A percentile compares a stretch with the other conserved stretches of the same genome.
Conservation (phyloP, 805 yeast genomes). For the Lipomyces starkeyi region DNA sequence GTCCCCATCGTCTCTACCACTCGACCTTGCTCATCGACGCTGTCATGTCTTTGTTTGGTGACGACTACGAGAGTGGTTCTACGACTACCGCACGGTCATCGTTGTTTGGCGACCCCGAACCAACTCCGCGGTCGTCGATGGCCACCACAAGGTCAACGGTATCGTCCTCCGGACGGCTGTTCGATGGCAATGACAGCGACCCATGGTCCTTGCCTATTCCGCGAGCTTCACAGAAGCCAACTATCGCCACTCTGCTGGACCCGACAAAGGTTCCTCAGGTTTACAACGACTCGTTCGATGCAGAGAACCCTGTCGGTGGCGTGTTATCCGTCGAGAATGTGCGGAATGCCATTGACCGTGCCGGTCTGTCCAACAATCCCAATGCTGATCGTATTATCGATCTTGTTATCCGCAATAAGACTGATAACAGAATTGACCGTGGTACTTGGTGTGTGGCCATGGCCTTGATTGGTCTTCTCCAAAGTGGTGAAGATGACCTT, state of each 20-base stretch:
- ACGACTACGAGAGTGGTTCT: conserved; percentile 38
- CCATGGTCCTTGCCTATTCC: conserved; percentile 31
- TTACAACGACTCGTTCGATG: conserved; percentile 36
- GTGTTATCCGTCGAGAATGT: conserved; percentile 29
- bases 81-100: conserved; percentile 25
- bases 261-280: conserved; percentile 31
- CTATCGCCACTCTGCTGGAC: conserved; percentile 34
- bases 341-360: conserved; percentile 34
- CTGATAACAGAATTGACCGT: conserved; percentile 38
- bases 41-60: conserved; percentile 39
- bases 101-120: conserved; percentile 26
- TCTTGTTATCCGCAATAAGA: conserved; percentile 33
- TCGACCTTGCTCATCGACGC: neutral
- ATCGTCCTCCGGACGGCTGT: conserved; percentile 21
- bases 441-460: conserved; percentile 45
- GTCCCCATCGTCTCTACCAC: conserved; percentile 1
- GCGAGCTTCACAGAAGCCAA: conserved; percentile 29
- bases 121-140: conserved; percentile 22
- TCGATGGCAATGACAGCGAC: conserved; percentile 27
- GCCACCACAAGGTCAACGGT: conserved; percentile 21
- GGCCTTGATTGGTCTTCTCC: conserved; percentile 47
- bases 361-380: conserved; percentile 29
- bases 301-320: conserved; percentile 38
- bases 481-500: conserved; percentile 44
- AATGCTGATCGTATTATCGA: conserved; percentile 26